These are phyloP conservation scores for Vitis riparia DNA, from an alignment of 164 flowering plant genomes.

Conservation along the genomic window DNA sequence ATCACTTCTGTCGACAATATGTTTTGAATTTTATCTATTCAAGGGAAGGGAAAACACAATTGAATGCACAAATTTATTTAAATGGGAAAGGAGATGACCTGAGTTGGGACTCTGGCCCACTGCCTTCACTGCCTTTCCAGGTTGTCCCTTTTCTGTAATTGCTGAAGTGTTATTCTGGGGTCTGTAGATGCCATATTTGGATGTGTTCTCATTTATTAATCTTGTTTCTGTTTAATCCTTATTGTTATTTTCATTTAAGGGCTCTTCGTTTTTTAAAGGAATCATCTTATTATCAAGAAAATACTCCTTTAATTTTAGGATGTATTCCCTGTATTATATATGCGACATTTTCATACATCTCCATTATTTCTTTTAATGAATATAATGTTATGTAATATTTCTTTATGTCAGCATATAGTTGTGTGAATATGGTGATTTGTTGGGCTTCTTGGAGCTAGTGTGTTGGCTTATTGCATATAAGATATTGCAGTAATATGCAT, in stretches of 20 bases:
- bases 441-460: not conserved
- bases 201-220: not conserved
- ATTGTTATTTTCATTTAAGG: not conserved
- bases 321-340: not conserved
- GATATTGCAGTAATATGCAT: not conserved
- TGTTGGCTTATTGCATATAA: conserved; percentile 2
- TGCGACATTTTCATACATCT: not conserved
- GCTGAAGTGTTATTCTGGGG: not conserved
- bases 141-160: conserved; percentile 29
- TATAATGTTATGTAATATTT: not conserved
- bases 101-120: conserved; percentile 64
- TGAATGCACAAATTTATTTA: conserved; percentile 77
- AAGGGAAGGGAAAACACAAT: conserved; percentile 78
- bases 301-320: not conserved
- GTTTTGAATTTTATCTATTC: conserved; percentile 88
- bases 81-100: conserved; percentile 58
- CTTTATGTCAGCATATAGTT: not conserved
- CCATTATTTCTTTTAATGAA: too few species aligned
- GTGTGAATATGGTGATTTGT: not conserved
- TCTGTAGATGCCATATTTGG: not conserved
- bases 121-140: conserved; percentile 96
- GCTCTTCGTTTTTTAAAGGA: not conserved
- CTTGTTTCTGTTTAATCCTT: not conserved
- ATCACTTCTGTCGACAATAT: conserved; percentile 91
- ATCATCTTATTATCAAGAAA: too few species aligned